Conservation (phyloP, 768 basidiomycete species). For the Pulveroboletus sp. region DNA sequence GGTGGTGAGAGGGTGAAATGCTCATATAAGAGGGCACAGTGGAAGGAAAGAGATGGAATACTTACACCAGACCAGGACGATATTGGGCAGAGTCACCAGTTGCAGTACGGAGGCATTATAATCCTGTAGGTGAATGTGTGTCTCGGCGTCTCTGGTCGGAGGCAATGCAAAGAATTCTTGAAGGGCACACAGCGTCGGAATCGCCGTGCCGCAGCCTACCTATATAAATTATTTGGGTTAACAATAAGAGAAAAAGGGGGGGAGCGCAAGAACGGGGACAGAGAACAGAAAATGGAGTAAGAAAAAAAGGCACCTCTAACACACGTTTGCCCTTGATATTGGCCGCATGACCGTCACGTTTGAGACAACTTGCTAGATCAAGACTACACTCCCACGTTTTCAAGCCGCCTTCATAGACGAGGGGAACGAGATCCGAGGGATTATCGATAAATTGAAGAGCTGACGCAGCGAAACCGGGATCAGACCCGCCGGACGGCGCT, state of each 20-base stretch:
- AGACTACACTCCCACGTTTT: slow-evolving; percentile 98
- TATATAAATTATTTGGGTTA: slow-evolving; percentile 27
- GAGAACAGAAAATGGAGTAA: too few species aligned
- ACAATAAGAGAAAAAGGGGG: neutral
- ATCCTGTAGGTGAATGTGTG: slow-evolving; percentile 81
- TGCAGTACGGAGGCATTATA: slow-evolving; percentile 83
- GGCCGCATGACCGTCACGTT: slow-evolving; percentile 28
- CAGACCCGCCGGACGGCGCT: slow-evolving; percentile 1
- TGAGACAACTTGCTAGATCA: slow-evolving; percentile 75
- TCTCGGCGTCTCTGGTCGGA: slow-evolving; percentile 26
- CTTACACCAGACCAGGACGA: slow-evolving; percentile 82
- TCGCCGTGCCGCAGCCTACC: slow-evolving; percentile 92
- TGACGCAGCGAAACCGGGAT: slow-evolving; percentile 17
- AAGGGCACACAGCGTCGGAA: slow-evolving; percentile 78
- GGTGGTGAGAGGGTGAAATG: neutral
- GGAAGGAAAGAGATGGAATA: slow-evolving; percentile 9
- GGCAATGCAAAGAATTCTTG: slow-evolving; percentile 49
- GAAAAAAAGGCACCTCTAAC: slow-evolving; percentile 59
- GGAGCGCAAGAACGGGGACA: too few species aligned
- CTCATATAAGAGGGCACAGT: neutral
- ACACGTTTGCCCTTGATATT: slow-evolving; percentile 49
- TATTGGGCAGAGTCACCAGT: slow-evolving; percentile 76
- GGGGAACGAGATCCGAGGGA: slow-evolving; percentile 87
- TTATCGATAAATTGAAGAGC: slow-evolving; percentile 70
- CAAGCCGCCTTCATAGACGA: slow-evolving; percentile 92